These are phyloP conservation scores for Pseudogymnoascus pannorum DNA, from an alignment of 2,329 filamentous ascomycete species.

Conservation along the genomic window DNA sequence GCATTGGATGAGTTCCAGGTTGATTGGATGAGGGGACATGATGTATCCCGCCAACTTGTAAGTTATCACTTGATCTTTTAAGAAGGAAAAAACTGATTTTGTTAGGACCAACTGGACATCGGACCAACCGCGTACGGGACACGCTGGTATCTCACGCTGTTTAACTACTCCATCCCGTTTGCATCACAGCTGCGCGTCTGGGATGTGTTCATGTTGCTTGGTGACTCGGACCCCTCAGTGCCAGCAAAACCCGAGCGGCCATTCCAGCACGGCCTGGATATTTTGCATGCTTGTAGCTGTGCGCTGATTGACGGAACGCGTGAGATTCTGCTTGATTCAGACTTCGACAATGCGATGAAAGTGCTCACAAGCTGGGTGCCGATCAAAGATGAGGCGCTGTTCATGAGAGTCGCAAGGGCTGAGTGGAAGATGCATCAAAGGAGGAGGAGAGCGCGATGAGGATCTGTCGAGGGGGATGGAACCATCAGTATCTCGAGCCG, in stretches of 20 bases:
- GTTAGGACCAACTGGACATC: constrained; percentile 67
- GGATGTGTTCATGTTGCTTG: constrained; percentile 96
- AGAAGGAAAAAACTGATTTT: neutral
- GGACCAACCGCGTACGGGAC: constrained; percentile 90
- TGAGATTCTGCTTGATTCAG: constrained; percentile 81
- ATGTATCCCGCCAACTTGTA: constrained; percentile 75
- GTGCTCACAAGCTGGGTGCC: constrained; percentile 89
- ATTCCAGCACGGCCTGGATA: constrained; percentile 64
- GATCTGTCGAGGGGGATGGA: neutral
- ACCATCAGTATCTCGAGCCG: neutral
- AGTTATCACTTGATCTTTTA: constrained; percentile 31
- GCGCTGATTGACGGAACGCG: constrained; percentile 86
- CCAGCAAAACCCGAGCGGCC: constrained; percentile 27
- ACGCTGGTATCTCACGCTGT: constrained; percentile 93
- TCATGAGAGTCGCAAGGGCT: constrained; percentile 82
- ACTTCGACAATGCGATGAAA: constrained; percentile 98
- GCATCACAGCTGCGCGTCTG: constrained; percentile 89
- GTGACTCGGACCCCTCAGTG: constrained; percentile 52
- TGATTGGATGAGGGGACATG: constrained; percentile 70
- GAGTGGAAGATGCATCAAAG: constrained; percentile 68
- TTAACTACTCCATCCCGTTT: constrained; percentile 95
- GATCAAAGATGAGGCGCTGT: constrained; percentile 83
- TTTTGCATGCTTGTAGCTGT: constrained; percentile 82
- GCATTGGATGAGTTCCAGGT: constrained; percentile 79
- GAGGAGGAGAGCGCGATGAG: constrained; percentile 29